phyloP scores from a whole-genome alignment of 352 stramenopile genomes.

The Lagenidium giganteum region DNA sequence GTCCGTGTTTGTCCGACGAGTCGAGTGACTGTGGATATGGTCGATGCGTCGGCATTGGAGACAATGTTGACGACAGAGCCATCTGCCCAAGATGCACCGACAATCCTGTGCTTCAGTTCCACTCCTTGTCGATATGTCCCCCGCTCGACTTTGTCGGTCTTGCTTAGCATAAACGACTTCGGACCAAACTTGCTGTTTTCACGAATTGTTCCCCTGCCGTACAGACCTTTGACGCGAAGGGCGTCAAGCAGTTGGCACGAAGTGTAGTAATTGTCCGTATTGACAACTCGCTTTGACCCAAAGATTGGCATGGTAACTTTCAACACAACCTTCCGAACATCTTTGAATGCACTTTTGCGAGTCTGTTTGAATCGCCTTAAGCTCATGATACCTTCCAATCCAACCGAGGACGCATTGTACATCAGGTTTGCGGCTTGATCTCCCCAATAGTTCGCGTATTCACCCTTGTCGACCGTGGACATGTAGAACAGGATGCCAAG shows the following conservation, averaged over 20 bases:
- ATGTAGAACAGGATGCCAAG: slow-evolving; percentile 27
- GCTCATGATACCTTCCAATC: slow-evolving; percentile 13
- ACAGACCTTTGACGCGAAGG: slow-evolving; percentile 17
- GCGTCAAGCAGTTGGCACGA: slow-evolving; percentile 17
- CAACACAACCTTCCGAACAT: slow-evolving; percentile 14
- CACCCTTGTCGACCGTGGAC: slow-evolving; percentile 17
- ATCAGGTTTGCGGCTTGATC: slow-evolving; percentile 17
- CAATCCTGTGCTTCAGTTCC: slow-evolving; percentile 5
- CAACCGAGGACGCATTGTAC: neutral
- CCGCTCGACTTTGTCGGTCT: slow-evolving; percentile 1
- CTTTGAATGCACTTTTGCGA: too few species aligned
- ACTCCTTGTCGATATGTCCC: slow-evolving; percentile 11
- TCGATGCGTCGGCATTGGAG: slow-evolving; percentile 17
- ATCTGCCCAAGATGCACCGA: slow-evolving; percentile 24
- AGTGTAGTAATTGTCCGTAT: slow-evolving; percentile 32
- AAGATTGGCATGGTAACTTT: slow-evolving; percentile 19
- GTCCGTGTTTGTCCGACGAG: too few species aligned
- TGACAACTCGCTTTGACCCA: slow-evolving; percentile 16
- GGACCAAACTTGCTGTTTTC: neutral
- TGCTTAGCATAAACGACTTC: too few species aligned
- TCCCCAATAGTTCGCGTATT: slow-evolving; percentile 24
- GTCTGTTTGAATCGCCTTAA: slow-evolving; percentile 21
- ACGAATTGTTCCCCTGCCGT: slow-evolving; percentile 16
- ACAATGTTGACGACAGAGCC: slow-evolving; percentile 18
- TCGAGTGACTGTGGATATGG: slow-evolving; percentile 7